Percentiles rank a stretch among this genome's conserved stretches.
phyloP scores from a whole-genome alignment of 441 rosid genomes.

The Bocquillonia castaneifolia region DNA sequence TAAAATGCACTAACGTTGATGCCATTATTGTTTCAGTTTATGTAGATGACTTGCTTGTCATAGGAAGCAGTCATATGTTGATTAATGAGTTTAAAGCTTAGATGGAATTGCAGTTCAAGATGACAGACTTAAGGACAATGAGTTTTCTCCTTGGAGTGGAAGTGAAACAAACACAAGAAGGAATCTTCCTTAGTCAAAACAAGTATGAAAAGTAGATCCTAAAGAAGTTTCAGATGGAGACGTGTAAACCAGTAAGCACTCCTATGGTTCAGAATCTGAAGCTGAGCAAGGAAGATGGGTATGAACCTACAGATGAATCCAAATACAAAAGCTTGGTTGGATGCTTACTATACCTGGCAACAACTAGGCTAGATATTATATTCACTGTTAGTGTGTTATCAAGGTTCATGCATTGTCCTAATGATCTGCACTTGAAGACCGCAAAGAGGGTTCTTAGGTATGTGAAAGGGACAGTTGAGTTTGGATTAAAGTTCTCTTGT shows the following conservation, averaged over 20 bases:
- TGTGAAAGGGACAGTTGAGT: neutral
- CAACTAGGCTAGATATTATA: neutral
- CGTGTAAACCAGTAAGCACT: neutral
- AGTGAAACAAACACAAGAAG: neutral
- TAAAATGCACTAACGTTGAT: accelerated
- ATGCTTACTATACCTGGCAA: neutral
- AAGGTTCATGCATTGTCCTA: neutral
- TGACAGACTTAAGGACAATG: neutral
- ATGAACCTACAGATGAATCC: neutral
- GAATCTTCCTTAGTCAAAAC: neutral
- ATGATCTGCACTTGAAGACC: neutral
- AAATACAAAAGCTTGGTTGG: neutral
- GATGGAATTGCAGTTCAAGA: neutral
- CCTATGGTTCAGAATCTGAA: neutral
- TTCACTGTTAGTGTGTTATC: neutral
- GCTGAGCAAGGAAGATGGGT: neutral
- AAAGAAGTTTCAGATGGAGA: neutral
- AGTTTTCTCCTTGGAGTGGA: neutral
- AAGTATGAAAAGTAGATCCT: neutral
- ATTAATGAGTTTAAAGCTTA: neutral
- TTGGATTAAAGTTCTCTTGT: no score
- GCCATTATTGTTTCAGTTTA: neutral
- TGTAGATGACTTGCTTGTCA: neutral
- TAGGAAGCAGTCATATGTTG: neutral
- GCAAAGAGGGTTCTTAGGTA: neutral